Base-by-base conservation (phyloP, 768 basidiomycete genomes). In the Gyrodon lividus region DNA sequence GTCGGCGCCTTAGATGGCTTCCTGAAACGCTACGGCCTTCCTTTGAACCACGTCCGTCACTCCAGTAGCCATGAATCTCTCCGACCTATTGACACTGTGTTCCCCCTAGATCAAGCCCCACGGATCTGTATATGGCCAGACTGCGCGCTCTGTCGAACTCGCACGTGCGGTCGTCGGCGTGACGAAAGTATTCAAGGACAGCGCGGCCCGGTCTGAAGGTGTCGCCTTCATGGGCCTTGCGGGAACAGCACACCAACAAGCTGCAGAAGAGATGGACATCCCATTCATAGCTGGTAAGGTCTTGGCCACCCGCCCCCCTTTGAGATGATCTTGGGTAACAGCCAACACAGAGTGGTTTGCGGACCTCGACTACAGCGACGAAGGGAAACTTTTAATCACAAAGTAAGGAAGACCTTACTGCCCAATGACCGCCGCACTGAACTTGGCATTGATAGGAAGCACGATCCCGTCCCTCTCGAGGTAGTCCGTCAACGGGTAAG, bases 1-100 rank as follows among this genome's bases (percentile, higher is more conserved):
- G 78, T 85, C 26, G 85, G 84, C n/a, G 83, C 85, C 0, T 66
- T 87, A 6, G 67, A 63, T 4, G 83, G 81, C 0, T 86, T 87
- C 64, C 68, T 87, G 48, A 78, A 76, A 39, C 62, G 73, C 2
- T 73, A 86, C 46, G 77, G 70, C 0, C 56, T 87, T 5, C 63
- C 67, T 2, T 62, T 86, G 19, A 78, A 85, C 57, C 85, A 88
- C 52, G 84, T 79, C 67, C 30, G 75, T 57, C 19, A 4, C 8
- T 23, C 4, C 16, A 9, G 50, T 39, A 9, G 28, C 13, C 22
- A 17, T 48, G 17, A 41, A 20, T 2, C 8, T 1, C 2, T 5
- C 20, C 9, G 6, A 22, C 10, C 28, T 24, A 17, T 35, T 35
- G 12, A 22, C 3, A 16, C 23, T 6, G 0, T 26, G 24, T 45